Evolutionary conservation across 495 filamentous ascomycete species (phyloP).

Genomic region (Xylaria telfairii): DNA sequence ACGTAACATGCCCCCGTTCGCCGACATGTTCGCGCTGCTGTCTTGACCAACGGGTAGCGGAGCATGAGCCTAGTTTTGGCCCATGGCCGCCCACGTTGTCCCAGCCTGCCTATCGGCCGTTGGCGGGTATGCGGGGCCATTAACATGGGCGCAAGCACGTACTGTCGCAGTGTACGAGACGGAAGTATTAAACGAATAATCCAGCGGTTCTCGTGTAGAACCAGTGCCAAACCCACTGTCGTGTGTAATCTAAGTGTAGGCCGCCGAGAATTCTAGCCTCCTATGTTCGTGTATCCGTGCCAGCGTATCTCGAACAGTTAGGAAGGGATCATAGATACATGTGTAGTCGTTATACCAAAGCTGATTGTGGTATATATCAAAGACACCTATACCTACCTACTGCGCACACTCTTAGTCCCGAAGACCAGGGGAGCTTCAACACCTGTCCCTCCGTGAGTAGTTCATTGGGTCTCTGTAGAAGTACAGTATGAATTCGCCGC

Average conservation of each 20-base stretch:
- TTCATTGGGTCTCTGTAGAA: no score
- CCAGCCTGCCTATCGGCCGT: not conserved
- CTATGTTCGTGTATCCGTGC: not conserved
- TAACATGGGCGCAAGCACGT: no score
- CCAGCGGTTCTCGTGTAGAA: not conserved
- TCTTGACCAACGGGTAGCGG: not conserved
- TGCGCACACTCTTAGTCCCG: no score
- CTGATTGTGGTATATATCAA: no score
- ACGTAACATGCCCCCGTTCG: not conserved
- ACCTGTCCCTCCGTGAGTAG: no score
- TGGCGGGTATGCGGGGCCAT: not conserved
- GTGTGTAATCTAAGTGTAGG: not conserved
- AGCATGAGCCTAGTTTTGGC: not conserved
- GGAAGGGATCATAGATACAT: not conserved
- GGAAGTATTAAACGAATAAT: not conserved
- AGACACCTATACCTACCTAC: no score
- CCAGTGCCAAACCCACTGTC: not conserved
- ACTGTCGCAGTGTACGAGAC: not conserved
- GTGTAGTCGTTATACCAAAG: no score
- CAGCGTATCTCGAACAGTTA: not conserved
- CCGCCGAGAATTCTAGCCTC: not conserved
- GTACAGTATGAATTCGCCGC: no score
- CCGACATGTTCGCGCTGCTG: not conserved
- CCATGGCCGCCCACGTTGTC: not conserved
- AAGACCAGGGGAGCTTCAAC: no score